phyloP scores from a whole-genome alignment of 352 stramenopile species.

The Pythium oligandrum region DNA sequence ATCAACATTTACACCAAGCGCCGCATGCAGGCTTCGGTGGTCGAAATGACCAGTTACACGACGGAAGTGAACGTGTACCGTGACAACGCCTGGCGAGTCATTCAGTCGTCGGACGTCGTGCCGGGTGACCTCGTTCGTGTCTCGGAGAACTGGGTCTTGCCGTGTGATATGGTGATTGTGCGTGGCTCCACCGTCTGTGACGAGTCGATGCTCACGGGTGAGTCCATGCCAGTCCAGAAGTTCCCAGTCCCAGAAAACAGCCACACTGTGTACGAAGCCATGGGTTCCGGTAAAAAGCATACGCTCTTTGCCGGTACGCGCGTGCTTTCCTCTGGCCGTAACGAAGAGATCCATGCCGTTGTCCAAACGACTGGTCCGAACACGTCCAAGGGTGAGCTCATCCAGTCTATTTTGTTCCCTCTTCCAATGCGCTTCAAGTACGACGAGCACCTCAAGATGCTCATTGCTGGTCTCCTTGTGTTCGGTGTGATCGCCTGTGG shows the following conservation, averaged over 20 bases:
- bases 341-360: slow-evolving; percentile 68
- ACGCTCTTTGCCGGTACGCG: slow-evolving; percentile 86
- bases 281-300: slow-evolving; percentile 72
- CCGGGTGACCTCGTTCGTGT: slow-evolving; percentile 72
- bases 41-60: slow-evolving; percentile 59
- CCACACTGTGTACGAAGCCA: slow-evolving; percentile 42
- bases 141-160: slow-evolving; percentile 57
- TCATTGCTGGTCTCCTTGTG: slow-evolving; percentile 73
- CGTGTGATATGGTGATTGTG: slow-evolving; percentile 66
- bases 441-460: slow-evolving; percentile 83
- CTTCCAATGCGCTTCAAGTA: slow-evolving; percentile 89
- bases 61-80: slow-evolving; percentile 64
- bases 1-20: slow-evolving; percentile 74
- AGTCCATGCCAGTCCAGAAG: slow-evolving; percentile 88
- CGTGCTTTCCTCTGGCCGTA: slow-evolving; percentile 57
- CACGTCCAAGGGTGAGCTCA: slow-evolving; percentile 79
- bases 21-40: slow-evolving; percentile 42
- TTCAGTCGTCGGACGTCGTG: slow-evolving; percentile 47
- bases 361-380: slow-evolving; percentile 80
- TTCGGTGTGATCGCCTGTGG: slow-evolving; percentile 68
- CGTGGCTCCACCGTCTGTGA: slow-evolving; percentile 67
- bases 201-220: slow-evolving; percentile 71
- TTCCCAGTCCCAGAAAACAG: slow-evolving; percentile 52
- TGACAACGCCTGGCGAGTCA: slow-evolving; percentile 38
- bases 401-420: slow-evolving; percentile 85